These are phyloP conservation scores for Penicillium alfredii DNA, from an alignment of 495 filamentous ascomycete genomes.

Conservation along the genomic window DNA sequence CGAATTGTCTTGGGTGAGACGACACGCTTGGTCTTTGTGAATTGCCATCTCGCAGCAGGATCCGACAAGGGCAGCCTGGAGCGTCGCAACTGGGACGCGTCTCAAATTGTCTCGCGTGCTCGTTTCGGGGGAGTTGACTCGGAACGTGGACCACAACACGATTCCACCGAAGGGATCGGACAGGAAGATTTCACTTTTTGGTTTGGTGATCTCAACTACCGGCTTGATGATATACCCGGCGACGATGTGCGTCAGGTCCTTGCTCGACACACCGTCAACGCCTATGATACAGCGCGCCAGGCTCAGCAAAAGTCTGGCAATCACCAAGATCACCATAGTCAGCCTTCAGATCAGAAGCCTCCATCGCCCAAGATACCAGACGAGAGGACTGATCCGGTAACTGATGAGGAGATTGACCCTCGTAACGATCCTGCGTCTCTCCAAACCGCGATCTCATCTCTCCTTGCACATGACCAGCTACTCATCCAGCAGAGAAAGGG, in stretches of 20 bases:
- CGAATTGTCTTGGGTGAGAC: constrained; percentile 86
- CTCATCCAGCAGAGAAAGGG: constrained; percentile 61
- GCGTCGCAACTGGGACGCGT: constrained; percentile 82
- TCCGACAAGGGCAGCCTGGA: constrained; percentile 71
- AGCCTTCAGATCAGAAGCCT: constrained; percentile 7
- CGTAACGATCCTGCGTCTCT: constrained; percentile 58
- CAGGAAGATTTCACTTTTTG: constrained; percentile 91
- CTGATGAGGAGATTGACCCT: constrained; percentile 38
- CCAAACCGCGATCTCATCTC: constrained; percentile 76
- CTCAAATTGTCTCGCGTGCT: constrained; percentile 66
- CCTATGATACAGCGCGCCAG: constrained; percentile 52
- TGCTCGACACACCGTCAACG: constrained; percentile 70
- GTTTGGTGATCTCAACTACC: constrained; percentile 96
- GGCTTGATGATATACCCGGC: constrained; percentile 79
- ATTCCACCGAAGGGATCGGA: constrained; percentile 62
- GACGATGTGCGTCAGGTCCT: constrained; percentile 85
- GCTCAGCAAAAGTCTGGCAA: constrained; percentile 28
- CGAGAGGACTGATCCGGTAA: constrained; percentile 13
- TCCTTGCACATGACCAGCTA: constrained; percentile 89
- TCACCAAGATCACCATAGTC: constrained; percentile 12
- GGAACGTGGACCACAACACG: constrained; percentile 43
- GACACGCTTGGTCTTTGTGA: constrained; percentile 80
- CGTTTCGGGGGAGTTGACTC: constrained; percentile 66
- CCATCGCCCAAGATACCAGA: constrained; percentile 6
- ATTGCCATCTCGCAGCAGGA: constrained; percentile 85